These are phyloP conservation scores for Fonsecaea monophora DNA, from an alignment of 2,329 filamentous ascomycete genomes.

Conservation along the genomic window DNA sequence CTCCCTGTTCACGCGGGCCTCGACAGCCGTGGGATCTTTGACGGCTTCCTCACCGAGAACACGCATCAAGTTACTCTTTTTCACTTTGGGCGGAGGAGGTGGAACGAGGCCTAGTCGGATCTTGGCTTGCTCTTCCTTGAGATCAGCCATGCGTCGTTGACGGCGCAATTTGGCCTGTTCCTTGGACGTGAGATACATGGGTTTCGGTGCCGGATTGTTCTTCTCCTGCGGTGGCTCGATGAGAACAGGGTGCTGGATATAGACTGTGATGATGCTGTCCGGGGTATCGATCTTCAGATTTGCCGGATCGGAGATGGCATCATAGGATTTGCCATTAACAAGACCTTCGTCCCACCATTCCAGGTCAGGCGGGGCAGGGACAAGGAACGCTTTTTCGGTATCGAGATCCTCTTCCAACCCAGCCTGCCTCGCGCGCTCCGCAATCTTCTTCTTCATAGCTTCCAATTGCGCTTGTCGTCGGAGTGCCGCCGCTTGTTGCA, in stretches of 20 bases:
- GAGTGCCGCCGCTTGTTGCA: slow-evolving; percentile 88
- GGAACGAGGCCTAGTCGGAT: slow-evolving; percentile 88
- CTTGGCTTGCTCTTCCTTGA: slow-evolving; percentile 97
- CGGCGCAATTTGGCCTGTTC: slow-evolving; percentile 91
- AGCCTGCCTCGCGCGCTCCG: slow-evolving; percentile 83
- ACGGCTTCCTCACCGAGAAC: slow-evolving; percentile 91
- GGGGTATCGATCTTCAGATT: slow-evolving; percentile 75
- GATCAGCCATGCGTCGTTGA: slow-evolving; percentile 86
- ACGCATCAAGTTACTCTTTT: slow-evolving; percentile 96
- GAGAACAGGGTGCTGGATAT: slow-evolving; percentile 90
- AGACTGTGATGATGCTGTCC: slow-evolving; percentile 88
- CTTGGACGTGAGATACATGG: slow-evolving; percentile 88
- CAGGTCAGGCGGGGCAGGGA: slow-evolving; percentile 82
- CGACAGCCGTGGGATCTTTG: slow-evolving; percentile 95
- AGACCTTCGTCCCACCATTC: slow-evolving; percentile 99
- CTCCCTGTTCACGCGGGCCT: slow-evolving; percentile 89
- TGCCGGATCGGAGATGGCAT: slow-evolving; percentile 67
- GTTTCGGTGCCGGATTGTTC: slow-evolving; percentile 76
- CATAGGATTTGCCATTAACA: slow-evolving; percentile 76
- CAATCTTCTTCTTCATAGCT: slow-evolving; percentile 92
- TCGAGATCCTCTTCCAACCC: slow-evolving; percentile 91
- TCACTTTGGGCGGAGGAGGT: slow-evolving; percentile 92
- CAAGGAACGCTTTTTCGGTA: slow-evolving; percentile 85
- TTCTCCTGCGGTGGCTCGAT: slow-evolving; percentile 92
- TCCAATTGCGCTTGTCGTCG: slow-evolving; percentile 87